Percentiles rank a stretch among this genome's conserved stretches.
Evolutionary conservation across 495 filamentous ascomycete genomes (phyloP).

Genomic region (Neurospora sp.): DNA sequence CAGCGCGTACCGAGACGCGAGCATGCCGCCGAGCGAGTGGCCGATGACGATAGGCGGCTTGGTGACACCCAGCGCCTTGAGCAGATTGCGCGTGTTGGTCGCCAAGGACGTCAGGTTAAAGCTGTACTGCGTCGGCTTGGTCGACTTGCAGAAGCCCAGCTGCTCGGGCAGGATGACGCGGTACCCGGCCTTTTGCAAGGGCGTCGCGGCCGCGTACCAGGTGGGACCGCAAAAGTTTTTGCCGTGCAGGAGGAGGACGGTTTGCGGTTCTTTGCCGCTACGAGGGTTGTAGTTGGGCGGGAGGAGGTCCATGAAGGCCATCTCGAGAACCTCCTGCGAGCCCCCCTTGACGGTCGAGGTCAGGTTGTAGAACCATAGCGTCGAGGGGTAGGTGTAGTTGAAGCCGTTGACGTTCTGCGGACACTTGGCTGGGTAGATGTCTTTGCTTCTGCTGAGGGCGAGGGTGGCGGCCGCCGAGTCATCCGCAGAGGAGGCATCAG

Average conservation of each 20-base stretch:
- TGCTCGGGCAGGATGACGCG: conserved; percentile 37
- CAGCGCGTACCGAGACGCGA: conserved; percentile 31
- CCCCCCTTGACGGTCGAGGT: conserved; percentile 21
- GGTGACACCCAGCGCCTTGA: conserved; percentile 16
- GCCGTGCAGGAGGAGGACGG: conserved; percentile 33
- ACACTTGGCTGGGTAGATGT: conserved; percentile 6
- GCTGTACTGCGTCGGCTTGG: conserved; percentile 33
- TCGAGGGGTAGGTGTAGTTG: conserved; percentile 35
- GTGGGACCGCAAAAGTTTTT: conserved; percentile 39
- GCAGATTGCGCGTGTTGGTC: conserved; percentile 28
- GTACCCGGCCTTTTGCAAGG: conserved; percentile 26
- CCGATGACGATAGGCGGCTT: conserved; percentile 30
- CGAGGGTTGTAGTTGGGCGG: conserved; percentile 12
- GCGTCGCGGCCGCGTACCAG: conserved; percentile 27
- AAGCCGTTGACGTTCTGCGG: conserved; percentile 28
- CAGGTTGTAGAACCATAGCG: conserved; percentile 30
- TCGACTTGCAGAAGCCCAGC: conserved; percentile 40
- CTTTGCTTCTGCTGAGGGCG: conserved; percentile 11
- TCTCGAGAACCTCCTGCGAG: conserved; percentile 15
- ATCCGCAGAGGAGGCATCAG: neutral
- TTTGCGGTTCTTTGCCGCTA: conserved; percentile 11
- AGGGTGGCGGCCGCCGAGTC: conserved; percentile 6
- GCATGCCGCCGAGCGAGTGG: conserved; percentile 40
- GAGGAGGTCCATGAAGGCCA: conserved; percentile 38
- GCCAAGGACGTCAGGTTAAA: conserved; percentile 33